Conservation (phyloP, 2,329 filamentous ascomycete genomes). For the Nothophoma quercina region DNA sequence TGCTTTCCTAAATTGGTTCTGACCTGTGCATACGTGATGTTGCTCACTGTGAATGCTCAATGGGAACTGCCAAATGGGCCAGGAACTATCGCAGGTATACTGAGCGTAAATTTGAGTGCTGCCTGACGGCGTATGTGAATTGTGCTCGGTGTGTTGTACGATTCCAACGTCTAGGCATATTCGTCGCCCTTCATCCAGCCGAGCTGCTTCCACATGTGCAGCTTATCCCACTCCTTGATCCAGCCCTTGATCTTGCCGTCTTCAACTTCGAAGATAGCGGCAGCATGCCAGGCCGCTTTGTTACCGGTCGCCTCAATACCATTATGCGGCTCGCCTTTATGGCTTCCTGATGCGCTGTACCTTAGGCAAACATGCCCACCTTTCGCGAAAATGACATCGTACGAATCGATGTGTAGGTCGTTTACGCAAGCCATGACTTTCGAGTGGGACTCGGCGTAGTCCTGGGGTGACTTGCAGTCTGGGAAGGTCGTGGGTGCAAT, state of each 20-base stretch:
- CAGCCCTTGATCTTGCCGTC: constrained; percentile 48
- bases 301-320: constrained; percentile 43
- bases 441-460: constrained; percentile 49
- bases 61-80: no score
- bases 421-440: constrained; percentile 46
- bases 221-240: constrained; percentile 50
- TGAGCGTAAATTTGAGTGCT: no score
- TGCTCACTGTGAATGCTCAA: no score
- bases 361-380: constrained; percentile 45
- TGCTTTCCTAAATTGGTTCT: no score
- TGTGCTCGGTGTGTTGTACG: no score
- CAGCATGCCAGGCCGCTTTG: constrained; percentile 48
- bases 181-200: constrained; percentile 23
- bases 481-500: constrained; percentile 50
- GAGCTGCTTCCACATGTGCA: constrained; percentile 26
- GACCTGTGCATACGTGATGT: no score
- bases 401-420: constrained; percentile 48
- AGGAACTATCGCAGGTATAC: no score
- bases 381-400: constrained; percentile 49
- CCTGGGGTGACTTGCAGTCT: constrained; percentile 46
- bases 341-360: constrained; percentile 50
- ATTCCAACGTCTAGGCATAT: constrained; percentile 1
- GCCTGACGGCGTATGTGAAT: no score
- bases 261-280: constrained; percentile 50
- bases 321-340: constrained; percentile 47